These are phyloP conservation scores for Canariomyces notabilis DNA, from an alignment of 2,329 filamentous ascomycete genomes.

Conservation along the genomic window DNA sequence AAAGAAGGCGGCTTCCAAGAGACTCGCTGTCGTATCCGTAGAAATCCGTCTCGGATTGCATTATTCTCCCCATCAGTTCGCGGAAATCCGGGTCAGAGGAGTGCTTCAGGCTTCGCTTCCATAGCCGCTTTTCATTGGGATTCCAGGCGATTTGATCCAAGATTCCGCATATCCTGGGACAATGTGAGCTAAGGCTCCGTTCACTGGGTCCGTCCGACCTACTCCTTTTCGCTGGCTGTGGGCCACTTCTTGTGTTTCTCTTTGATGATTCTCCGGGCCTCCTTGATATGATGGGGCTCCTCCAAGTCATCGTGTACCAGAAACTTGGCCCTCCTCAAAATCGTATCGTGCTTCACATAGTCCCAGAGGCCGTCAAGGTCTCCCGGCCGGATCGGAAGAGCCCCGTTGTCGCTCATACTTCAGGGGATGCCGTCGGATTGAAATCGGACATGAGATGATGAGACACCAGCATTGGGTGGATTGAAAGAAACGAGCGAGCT, in stretches of 20 bases:
- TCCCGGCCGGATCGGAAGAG: background rate
- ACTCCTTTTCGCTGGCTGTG: background rate
- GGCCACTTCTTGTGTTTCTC: background rate
- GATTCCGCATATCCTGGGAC: conserved; percentile 2
- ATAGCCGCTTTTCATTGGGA: background rate
- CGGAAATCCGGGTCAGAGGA: background rate
- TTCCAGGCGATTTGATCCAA: background rate
- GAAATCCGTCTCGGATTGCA: background rate
- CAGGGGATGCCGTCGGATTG: background rate
- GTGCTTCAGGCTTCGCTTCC: background rate
- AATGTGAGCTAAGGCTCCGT: background rate
- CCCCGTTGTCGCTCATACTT: background rate
- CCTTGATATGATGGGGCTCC: conserved; percentile 11
- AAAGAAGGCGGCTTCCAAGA: background rate
- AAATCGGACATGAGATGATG: background rate
- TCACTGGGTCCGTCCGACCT: background rate
- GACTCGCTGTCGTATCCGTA: conserved; percentile 1
- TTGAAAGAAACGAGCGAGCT: background rate
- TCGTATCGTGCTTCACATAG: conserved; percentile 12
- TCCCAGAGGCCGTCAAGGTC: background rate
- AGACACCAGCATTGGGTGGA: background rate
- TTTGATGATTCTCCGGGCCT: background rate
- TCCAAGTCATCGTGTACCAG: conserved; percentile 11
- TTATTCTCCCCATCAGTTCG: conserved; percentile 3
- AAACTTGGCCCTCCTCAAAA: conserved; percentile 5